Conservation (phyloP, 2,329 filamentous ascomycete genomes). For the Neonectria magnoliae region DNA sequence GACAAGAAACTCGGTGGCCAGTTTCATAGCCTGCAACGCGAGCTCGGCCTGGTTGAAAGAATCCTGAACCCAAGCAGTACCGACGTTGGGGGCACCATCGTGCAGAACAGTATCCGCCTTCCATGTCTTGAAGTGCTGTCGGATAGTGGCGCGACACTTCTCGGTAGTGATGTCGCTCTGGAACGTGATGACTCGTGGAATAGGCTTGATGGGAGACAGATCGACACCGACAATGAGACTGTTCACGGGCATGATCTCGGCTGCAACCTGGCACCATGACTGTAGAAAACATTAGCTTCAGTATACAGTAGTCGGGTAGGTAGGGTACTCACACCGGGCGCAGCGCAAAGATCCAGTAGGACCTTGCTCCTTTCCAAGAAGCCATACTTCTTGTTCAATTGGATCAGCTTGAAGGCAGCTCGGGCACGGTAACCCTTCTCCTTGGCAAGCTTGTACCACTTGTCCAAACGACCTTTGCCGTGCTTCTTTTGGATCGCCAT, state of each 20-base stretch:
- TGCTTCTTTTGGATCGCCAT: conserved; percentile 99
- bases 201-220: conserved; percentile 93
- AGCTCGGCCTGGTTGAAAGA: conserved; percentile 97
- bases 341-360: conserved; percentile 95
- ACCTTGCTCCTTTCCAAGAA: conserved; percentile 98
- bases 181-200: conserved; percentile 92
- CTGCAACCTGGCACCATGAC: conserved; percentile 97
- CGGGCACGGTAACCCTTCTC: conserved; percentile 97
- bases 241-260: conserved; percentile 91
- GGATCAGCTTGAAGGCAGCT: conserved; percentile 97
- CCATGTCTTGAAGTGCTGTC: conserved; percentile 91
- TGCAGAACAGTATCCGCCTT: conserved; percentile 96
- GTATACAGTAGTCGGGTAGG: background rate
- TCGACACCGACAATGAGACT: conserved; percentile 95
- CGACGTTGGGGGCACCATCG: conserved; percentile 97
- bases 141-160: conserved; percentile 90
- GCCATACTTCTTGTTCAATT: conserved; percentile 98
- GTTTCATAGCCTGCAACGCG: conserved; percentile 87
- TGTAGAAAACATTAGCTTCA: conserved; percentile 50
- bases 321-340: conserved; percentile 76
- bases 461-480: conserved; percentile 97
- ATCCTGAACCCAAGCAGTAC: conserved; percentile 98
- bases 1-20: conserved; percentile 91
- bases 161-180: conserved; percentile 98
- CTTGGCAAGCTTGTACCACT: conserved; percentile 98